Conservation (phyloP, 257 asterid species). For the Primulina eburnea region DNA sequence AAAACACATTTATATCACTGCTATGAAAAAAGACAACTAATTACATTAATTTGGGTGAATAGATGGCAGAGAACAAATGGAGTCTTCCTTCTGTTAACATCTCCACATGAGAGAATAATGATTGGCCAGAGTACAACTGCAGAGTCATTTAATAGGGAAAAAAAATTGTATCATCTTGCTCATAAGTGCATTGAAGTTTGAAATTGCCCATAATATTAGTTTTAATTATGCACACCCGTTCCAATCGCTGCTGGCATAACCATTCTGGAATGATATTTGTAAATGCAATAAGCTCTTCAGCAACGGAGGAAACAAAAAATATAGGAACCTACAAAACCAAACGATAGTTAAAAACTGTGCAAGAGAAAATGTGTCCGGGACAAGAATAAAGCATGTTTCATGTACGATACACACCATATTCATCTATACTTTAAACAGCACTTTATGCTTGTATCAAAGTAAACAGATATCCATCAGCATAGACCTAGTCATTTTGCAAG, state of each 20-base stretch:
- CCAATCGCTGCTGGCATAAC: conserved; percentile 62
- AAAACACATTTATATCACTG: neutral
- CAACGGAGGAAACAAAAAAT: conserved; percentile 71
- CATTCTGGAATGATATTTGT: conserved; percentile 86
- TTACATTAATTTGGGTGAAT: conserved; percentile 71
- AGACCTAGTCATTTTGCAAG: neutral
- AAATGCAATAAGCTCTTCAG: conserved; percentile 74
- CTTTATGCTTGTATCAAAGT: neutral
- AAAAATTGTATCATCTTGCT: conserved; percentile 11
- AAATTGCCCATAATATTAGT: neutral
- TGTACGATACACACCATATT: neutral
- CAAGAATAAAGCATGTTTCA: conserved; percentile 4
- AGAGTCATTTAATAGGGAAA: conserved; percentile 17
- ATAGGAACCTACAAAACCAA: conserved; percentile 65
- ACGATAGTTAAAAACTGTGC: conserved; percentile 4
- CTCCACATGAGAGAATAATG: conserved; percentile 62
- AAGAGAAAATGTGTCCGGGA: conserved; percentile 14
- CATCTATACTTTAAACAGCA: conserved; percentile 4
- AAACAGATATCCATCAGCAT: conserved; percentile 6
- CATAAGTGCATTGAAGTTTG: conserved; percentile 19
- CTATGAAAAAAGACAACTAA: conserved; percentile 23
- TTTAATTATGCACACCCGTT: conserved; percentile 48
- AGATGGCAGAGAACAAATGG: conserved; percentile 60
- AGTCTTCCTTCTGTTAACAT: conserved; percentile 65
- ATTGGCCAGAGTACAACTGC: conserved; percentile 72